phyloP scores from a whole-genome alignment of 345 rosid species.

The Sonneratia caseolaris region DNA sequence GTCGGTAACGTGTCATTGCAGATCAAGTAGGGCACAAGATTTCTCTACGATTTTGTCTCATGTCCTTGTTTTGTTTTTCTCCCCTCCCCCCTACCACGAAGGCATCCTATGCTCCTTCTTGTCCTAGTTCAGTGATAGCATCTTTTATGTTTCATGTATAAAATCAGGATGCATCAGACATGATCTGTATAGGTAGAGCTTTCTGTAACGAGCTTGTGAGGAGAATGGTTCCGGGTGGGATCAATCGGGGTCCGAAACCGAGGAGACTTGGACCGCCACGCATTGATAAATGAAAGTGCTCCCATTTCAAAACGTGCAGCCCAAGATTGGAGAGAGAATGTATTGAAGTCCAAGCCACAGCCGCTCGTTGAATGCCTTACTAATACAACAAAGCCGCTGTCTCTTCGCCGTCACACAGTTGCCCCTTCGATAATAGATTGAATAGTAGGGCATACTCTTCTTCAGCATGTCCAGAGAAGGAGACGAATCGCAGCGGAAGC shows the following conservation, averaged over 20 bases:
- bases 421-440: neutral
- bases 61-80: neutral
- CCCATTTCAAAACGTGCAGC: neutral
- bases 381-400: too few relatives aligned
- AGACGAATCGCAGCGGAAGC: neutral
- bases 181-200: too few relatives aligned
- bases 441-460: neutral
- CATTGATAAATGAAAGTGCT: too few relatives aligned
- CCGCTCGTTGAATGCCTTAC: neutral
- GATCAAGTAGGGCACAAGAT: neutral
- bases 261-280: too few relatives aligned
- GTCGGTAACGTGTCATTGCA: neutral
- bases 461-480: constrained; percentile 7
- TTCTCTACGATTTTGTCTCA: neutral
- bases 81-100: neutral
- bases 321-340: neutral
- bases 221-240: too few relatives aligned
- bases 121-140: too few relatives aligned
- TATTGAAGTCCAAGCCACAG: neutral
- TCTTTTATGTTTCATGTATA: too few relatives aligned
- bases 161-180: too few relatives aligned
- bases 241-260: too few relatives aligned
- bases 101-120: neutral
- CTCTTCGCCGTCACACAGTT: neutral
- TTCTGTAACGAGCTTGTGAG: too few relatives aligned